These are phyloP conservation scores for Biscogniauxia sp. DNA, from an alignment of 2,329 filamentous ascomycete genomes.

Conservation along the genomic window DNA sequence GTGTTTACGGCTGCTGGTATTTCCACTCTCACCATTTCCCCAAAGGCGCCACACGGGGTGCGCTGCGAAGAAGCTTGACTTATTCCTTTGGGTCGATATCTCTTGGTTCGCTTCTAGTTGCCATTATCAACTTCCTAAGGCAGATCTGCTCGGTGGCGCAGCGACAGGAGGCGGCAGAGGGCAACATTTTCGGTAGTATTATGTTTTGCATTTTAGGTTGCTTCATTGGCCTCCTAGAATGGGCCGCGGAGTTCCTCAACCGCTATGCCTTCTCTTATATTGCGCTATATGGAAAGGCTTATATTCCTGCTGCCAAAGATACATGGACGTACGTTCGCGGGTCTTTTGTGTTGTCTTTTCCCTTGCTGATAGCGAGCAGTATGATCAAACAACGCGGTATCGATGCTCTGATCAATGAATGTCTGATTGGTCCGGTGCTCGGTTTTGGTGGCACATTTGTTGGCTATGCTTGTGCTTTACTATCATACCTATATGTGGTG, in stretches of 20 bases:
- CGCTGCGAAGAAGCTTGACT: slow-evolving; percentile 76
- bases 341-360: neutral
- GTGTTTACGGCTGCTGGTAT: slow-evolving; percentile 92
- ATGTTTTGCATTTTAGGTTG: slow-evolving; percentile 76
- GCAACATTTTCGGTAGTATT: slow-evolving; percentile 63
- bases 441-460: slow-evolving; percentile 65
- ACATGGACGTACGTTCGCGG: slow-evolving; percentile 61
- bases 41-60: slow-evolving; percentile 76
- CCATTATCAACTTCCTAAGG: slow-evolving; percentile 80
- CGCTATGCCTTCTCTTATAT: slow-evolving; percentile 92
- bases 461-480: slow-evolving; percentile 74
- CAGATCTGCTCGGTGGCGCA: slow-evolving; percentile 80
- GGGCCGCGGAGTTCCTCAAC: slow-evolving; percentile 86
- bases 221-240: slow-evolving; percentile 74
- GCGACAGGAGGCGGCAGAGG: slow-evolving; percentile 60
- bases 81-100: slow-evolving; percentile 92
- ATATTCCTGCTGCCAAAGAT: slow-evolving; percentile 82
- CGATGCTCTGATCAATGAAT: slow-evolving; percentile 87
- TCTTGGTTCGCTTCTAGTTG: slow-evolving; percentile 80
- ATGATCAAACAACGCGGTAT: slow-evolving; percentile 93
- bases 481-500: slow-evolving; percentile 85
- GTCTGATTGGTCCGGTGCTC: slow-evolving; percentile 70
- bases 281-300: slow-evolving; percentile 86
- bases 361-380: slow-evolving; percentile 22
- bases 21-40: slow-evolving; percentile 72